Evolutionary conservation across 441 rosid genomes (phyloP), one percentile per base, ranked within the genome.

Genomic region (Biscutella laevigata): DNA sequence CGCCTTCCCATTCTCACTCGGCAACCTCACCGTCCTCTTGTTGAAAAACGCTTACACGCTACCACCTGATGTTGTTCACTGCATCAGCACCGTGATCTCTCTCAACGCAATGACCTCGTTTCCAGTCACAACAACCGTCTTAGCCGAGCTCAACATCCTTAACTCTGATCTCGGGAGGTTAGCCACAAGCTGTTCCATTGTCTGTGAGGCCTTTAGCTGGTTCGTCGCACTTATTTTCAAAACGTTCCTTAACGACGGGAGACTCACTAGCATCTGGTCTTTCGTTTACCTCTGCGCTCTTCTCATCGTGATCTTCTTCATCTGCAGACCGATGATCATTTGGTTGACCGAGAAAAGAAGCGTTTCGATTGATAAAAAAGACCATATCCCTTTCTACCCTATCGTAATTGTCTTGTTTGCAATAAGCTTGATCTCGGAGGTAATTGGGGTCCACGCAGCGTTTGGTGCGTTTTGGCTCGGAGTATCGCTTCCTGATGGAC

Each of bases 111-210:
- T 68, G 56, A 52, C 79, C 16, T 29, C 72, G 0, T 70, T 72
- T 26, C 73, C 74, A 0, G 82, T 74, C 20, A 64, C 76, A 32
- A 59, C 73, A 1, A 55, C 67, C 2, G 75, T 78, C 4, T 59
- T 81, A 9, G 45, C 62, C 3, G 84, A 81, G 26, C 50, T 81
- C 7, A 72, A 71, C 15, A 66, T 81, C 34, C 67, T 76, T 6
- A 78, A 81, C 57, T 81, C 87, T 1, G 83, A 77, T 29, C 56
- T 80, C 0, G 86, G 86, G 2, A 64, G 61, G 16, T 61, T 77
- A 49, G 77, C 77, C 24, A 22, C 73, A 1, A 68, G 68, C 1
- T 61, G 61, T 4, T 59, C 78, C 1, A 67, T 75, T 12, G 72
- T 77, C 13, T 59, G 75, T 0, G 67, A 74, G 13, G 24, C 41